Percentiles rank a stretch among this genome's conserved stretches.
Evolutionary conservation across 805 yeast species (phyloP).

Genomic region (Cyberlindnera saturnus): DNA sequence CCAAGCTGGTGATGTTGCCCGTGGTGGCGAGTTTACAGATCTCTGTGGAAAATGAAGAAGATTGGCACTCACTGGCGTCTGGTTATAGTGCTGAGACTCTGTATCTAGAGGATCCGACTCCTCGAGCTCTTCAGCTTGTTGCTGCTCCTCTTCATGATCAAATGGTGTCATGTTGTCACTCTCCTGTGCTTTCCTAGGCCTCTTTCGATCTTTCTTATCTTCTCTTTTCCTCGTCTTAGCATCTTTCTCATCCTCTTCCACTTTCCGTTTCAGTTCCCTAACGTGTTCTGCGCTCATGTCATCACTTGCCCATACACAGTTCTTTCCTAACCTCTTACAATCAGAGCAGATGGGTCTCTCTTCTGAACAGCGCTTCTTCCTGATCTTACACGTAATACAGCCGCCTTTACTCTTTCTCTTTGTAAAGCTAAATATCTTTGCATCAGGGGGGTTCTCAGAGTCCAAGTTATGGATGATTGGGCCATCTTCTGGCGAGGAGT

Average conservation of each 20-base stretch:
- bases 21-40: conserved; percentile 7
- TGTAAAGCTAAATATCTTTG: conserved; percentile 20
- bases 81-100: conserved; percentile 8
- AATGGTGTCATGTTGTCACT: neutral
- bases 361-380: conserved; percentile 76
- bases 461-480: conserved; percentile 17
- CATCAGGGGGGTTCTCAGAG: conserved; percentile 13
- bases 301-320: conserved; percentile 66
- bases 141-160: neutral
- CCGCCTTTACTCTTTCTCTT: conserved; percentile 48
- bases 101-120: conserved; percentile 9
- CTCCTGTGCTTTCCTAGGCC: conserved; percentile 1
- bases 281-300: conserved; percentile 26
- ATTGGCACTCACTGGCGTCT: conserved; percentile 21
- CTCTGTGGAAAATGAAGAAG: conserved; percentile 12
- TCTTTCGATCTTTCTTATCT: conserved; percentile 3
- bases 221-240: conserved; percentile 5
- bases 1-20: conserved; percentile 8
- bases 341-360: conserved; percentile 62
- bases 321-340: conserved; percentile 55
- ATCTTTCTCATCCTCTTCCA: conserved; percentile 20
- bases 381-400: conserved; percentile 60
- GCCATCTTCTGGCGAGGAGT: conserved; percentile 3
- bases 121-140: neutral
- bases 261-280: conserved; percentile 22